Evolutionary conservation across 1,284 basidiomycete species (phyloP), one percentile per base, ranked within the genome.

Genomic region (Volvariella volvacea): DNA sequence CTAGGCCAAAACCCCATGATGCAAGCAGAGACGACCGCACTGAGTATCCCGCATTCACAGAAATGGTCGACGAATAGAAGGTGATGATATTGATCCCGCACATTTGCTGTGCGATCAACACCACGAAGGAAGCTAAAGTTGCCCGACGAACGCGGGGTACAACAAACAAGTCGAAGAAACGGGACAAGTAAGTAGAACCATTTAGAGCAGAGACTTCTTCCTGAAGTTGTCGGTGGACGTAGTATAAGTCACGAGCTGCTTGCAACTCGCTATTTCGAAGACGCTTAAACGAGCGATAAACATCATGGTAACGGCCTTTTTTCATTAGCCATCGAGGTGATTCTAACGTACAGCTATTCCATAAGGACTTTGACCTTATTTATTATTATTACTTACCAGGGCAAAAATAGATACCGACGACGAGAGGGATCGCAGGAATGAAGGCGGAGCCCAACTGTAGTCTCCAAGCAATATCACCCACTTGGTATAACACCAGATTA

Each of bases 51-150:
- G 78, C 78, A 1, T 70, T 42, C 2, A 61, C 50, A 62, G 88
- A 88, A 44, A 89, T 71, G 15, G 73, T 76, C 3, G 80, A 80
- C 1, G 76, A 78, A 58, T 83, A 83, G 60, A 80, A 85, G 1
- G 80, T 75, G 52, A 75, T 76, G 44, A 76, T 63, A 46, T 65
- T 66, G 44, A 66, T 67, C 32, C 72, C 71, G 47, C 69, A 75
- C 65, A 76, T 73, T 53, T 75, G 75, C 54, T 75, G 71, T n/a
- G 69, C 74, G 43, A 83, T 67, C 80, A 83, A 83, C 54, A 83
- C 79, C 16, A 75, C 67, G 32, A 70, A 74, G 22, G 74, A 71
- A 0, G 76, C 83, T 25, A 80, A 64, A 0, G 83, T 80, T 0
- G 82, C 85, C 45, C 85, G 73, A 45, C 83, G 69, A 52, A 80